Evolutionary conservation across 257 asterid genomes (phyloP), one percentile per base, ranked within the genome.

Genomic region (Craterostigma plantagineum): DNA sequence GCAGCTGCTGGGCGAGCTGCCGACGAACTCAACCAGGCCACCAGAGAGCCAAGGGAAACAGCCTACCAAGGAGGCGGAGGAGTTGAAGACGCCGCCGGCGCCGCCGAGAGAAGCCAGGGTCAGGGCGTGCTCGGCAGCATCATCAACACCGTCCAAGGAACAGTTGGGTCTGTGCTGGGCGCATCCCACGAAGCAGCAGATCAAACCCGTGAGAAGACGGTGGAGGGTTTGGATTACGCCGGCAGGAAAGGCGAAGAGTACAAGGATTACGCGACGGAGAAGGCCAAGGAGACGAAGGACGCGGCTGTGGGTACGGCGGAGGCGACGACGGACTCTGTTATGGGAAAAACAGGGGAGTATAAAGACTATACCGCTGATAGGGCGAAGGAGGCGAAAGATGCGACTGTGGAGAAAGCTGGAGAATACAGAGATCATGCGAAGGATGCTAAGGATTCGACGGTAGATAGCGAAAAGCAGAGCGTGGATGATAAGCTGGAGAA

Each of bases 1-100:
- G 68, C 54, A 14, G 92, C 63, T 0, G 86, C 82, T 0, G 54
- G 69, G 50, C 33, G 50, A 7, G 86, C 76, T 8, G 78, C 77
- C 4, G 72, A 65, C 8, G 83, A 81, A 66, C 76, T 81, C 33
- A 46, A 59, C 18, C 59, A 74, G 0, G 57, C 45, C 3, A 77
- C 65, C 56, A 63, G 43, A 37, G 82, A 66, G 51, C 5, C 2
- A 16, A 14, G 44, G 3, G 17, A 58, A 48, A n/a, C n/a, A n/a
- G n/a, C n/a, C 55, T 49, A 53, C 8, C n/a, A 30, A 23, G 55
- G n/a, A 9, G 52, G 8, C 30, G 30, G 55, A 15, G 15, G 11
- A 4, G 68, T 62, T 12, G 64, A 62, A 2, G 47, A 45, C 35
- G 60, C 56, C 2, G 74, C 74, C 1, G 75, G 71, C 4, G 57